These are phyloP conservation scores for Tetrahymena borealis DNA, from an alignment of 73 alveolate species.

Conservation along the genomic window DNA sequence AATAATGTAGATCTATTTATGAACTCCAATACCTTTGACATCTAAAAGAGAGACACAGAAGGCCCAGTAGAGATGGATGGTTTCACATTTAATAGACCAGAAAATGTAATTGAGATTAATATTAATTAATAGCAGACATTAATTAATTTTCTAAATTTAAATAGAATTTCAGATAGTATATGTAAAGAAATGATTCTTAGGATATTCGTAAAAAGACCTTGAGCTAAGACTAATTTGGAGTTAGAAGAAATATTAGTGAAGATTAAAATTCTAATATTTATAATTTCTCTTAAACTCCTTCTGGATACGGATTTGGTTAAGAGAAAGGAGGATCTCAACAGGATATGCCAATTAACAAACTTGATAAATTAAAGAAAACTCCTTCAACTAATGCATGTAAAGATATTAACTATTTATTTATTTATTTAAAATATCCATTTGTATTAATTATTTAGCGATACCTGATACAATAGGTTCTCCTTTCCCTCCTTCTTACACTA, in stretches of 20 bases:
- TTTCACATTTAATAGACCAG: not conserved
- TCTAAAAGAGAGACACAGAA: not conserved
- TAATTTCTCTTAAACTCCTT: constrained; percentile 8
- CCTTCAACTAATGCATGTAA: constrained; percentile 13
- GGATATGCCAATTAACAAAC: constrained; percentile 38
- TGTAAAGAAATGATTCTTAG: not conserved
- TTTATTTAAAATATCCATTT: not conserved
- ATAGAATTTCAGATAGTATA: constrained; percentile 10
- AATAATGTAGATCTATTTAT: not conserved
- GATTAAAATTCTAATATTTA: constrained; percentile 1
- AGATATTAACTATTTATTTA: not conserved
- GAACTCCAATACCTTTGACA: not conserved
- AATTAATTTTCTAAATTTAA: not conserved
- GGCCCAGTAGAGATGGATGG: not conserved
- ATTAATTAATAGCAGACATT: not conserved
- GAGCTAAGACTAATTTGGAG: constrained; percentile 10
- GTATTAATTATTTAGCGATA: not conserved
- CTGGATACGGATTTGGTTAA: constrained; percentile 13
- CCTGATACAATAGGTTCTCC: not conserved
- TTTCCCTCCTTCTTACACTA: not conserved
- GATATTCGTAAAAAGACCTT: constrained; percentile 12
- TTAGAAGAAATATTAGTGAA: constrained; percentile 16
- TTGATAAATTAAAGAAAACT: constrained; percentile 27
- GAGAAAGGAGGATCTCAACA: constrained; percentile 8
- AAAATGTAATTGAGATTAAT: not conserved